Evolutionary conservation across 2,329 filamentous ascomycete genomes (phyloP).

Genomic region (Trichocomaceae sp.): DNA sequence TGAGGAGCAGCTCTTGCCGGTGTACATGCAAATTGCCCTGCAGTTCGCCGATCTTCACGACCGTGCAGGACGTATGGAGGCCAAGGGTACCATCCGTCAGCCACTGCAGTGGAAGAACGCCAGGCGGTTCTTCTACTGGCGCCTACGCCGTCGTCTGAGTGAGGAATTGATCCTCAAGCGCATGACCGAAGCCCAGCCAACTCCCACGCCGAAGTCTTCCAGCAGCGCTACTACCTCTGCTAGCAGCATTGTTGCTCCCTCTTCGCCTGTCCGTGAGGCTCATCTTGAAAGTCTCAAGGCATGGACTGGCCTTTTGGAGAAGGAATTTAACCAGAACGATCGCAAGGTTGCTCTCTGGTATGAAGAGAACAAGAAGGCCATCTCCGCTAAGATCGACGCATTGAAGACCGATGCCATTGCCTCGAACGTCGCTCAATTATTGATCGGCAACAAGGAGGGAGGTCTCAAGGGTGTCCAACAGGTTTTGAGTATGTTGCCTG

Average conservation of each 20-base stretch:
- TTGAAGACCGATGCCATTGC: constrained; percentile 71
- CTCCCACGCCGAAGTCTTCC: constrained; percentile 28
- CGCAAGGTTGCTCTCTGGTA: constrained; percentile 87
- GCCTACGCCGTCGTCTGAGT: constrained; percentile 88
- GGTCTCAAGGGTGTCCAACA: constrained; percentile 81
- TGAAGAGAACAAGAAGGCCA: constrained; percentile 80
- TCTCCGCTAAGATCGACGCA: constrained; percentile 76
- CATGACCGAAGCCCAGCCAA: constrained; percentile 52
- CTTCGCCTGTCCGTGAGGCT: constrained; percentile 48
- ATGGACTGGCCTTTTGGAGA: constrained; percentile 64
- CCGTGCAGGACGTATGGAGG: constrained; percentile 93
- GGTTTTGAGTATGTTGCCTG: constrained; percentile 77
- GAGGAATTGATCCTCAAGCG: constrained; percentile 96
- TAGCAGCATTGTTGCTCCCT: constrained; percentile 28
- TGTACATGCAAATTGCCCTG: constrained; percentile 90
- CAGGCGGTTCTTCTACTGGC: constrained; percentile 99
- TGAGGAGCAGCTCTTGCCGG: constrained; percentile 81
- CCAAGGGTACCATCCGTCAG: constrained; percentile 87
- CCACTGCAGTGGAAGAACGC: constrained; percentile 79
- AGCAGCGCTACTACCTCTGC: constrained; percentile 38
- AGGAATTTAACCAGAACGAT: constrained; percentile 72
- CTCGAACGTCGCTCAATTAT: constrained; percentile 61
- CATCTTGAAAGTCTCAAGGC: constrained; percentile 72
- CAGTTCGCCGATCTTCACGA: constrained; percentile 98
- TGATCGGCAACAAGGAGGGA: constrained; percentile 60